phyloP scores from a whole-genome alignment of 2,329 filamentous ascomycete genomes.

The Arachnomyces sp. region DNA sequence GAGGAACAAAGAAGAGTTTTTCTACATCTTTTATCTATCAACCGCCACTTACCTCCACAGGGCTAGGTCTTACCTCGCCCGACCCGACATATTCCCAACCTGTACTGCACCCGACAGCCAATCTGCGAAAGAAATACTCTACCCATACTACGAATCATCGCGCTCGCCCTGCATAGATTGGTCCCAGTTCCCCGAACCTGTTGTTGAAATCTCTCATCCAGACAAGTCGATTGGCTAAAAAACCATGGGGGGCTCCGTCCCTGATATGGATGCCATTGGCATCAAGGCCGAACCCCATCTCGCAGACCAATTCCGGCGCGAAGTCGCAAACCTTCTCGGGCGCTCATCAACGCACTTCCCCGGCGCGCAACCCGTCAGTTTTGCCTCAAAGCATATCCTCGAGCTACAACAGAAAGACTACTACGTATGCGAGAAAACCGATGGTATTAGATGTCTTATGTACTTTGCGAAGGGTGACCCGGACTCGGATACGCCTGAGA shows the following conservation, averaged over 20 bases:
- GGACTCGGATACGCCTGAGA: constrained; percentile 55
- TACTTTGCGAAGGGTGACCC: constrained; percentile 59
- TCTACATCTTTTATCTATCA: too few relatives aligned
- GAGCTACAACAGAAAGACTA: constrained; percentile 80
- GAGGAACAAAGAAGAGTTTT: too few relatives aligned
- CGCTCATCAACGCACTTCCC: constrained; percentile 62
- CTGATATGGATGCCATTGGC: constrained; percentile 42
- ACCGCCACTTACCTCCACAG: too few relatives aligned
- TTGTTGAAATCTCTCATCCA: too few relatives aligned
- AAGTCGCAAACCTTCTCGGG: constrained; percentile 68
- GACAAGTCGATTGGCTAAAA: too few relatives aligned
- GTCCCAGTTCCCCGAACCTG: too few relatives aligned
- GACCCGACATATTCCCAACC: too few relatives aligned
- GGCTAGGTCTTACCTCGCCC: too few relatives aligned
- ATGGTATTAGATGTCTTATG: constrained; percentile 90
- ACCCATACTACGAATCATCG: too few relatives aligned
- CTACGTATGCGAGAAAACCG: constrained; percentile 97
- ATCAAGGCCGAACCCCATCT: constrained; percentile 56
- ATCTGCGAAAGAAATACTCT: too few relatives aligned
- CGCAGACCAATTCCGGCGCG: constrained; percentile 55
- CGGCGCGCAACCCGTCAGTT: constrained; percentile 89
- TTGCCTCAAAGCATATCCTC: constrained; percentile 69
- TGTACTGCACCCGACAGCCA: too few relatives aligned
- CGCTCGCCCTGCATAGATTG: too few relatives aligned
- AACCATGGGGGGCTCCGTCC: constrained; percentile 32